Percentiles rank a stretch among this genome's conserved stretches.
These are phyloP conservation scores for Atkinsonella texensis DNA, from an alignment of 2,329 filamentous ascomycete genomes.

Conservation along the genomic window DNA sequence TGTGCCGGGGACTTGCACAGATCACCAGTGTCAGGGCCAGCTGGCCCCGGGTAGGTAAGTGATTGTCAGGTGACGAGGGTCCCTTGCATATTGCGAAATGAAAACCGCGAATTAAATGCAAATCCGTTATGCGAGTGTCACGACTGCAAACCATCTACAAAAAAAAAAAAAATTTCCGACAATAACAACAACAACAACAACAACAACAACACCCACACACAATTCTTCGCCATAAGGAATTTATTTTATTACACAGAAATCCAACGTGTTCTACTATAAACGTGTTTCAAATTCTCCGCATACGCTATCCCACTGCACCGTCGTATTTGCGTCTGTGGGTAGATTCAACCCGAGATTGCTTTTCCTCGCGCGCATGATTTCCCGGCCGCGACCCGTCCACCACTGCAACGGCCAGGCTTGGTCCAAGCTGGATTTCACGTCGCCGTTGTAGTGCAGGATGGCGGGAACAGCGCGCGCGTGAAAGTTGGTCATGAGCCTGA, in stretches of 20 bases:
- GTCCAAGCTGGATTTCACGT: not conserved
- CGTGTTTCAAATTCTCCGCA: not conserved
- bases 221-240: not conserved
- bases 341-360: not conserved
- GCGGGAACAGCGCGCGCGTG: not conserved
- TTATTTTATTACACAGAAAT: not conserved
- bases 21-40: too few relatives aligned
- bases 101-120: too few relatives aligned
- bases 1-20: too few relatives aligned
- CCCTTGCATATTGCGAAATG: too few relatives aligned
- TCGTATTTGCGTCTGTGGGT: not conserved
- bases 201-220: not conserved
- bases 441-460: not conserved
- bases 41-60: too few relatives aligned
- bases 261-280: not conserved
- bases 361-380: not conserved
- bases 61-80: too few relatives aligned
- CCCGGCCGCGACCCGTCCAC: not conserved
- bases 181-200: not conserved
- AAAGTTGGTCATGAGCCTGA: not conserved
- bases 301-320: not conserved
- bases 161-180: not conserved
- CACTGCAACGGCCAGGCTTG: not conserved
- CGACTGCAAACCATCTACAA: too few relatives aligned
- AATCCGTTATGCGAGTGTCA: too few relatives aligned